Percentiles rank a stretch among this genome's conserved stretches.
Evolutionary conservation across 371 early-diverging fungal species (phyloP).

Genomic region (Lichtheimia corymbifera): DNA sequence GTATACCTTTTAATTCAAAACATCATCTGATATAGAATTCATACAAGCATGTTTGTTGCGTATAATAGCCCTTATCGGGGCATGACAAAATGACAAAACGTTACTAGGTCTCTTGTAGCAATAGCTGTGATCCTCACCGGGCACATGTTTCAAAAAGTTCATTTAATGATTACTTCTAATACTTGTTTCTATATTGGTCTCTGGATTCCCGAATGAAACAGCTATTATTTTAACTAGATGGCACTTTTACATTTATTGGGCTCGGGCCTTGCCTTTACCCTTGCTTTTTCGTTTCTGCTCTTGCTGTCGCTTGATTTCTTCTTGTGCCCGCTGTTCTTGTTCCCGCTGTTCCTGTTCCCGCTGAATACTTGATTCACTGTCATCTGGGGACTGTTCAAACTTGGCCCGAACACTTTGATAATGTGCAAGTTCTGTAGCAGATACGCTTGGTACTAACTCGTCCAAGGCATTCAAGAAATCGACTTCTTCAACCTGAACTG

Average conservation of each 20-base stretch:
- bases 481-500: slow-evolving; percentile 72
- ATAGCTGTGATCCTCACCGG: too few relatives aligned
- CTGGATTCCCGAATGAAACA: too few relatives aligned
- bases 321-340: slow-evolving; percentile 3
- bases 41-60: too few relatives aligned
- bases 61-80: too few relatives aligned
- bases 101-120: too few relatives aligned
- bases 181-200: too few relatives aligned
- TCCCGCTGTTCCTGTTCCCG: slow-evolving; percentile 13
- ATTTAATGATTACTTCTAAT: too few relatives aligned
- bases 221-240: too few relatives aligned
- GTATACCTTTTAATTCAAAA: too few relatives aligned
- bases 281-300: slow-evolving; percentile 15
- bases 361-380: slow-evolving; percentile 29
- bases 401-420: slow-evolving; percentile 78
- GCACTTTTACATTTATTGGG: not conserved
- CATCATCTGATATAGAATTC: too few relatives aligned
- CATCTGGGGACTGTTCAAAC: slow-evolving; percentile 49
- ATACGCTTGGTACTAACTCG: slow-evolving; percentile 90
- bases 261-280: slow-evolving; percentile 29
- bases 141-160: too few relatives aligned
- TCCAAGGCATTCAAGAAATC: slow-evolving; percentile 86
- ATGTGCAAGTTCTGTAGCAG: slow-evolving; percentile 84
- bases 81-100: too few relatives aligned
- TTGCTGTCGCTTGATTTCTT: slow-evolving; percentile 5